Evolutionary conservation across 805 yeast species (phyloP).

Genomic region (Danielia reshetovae): DNA sequence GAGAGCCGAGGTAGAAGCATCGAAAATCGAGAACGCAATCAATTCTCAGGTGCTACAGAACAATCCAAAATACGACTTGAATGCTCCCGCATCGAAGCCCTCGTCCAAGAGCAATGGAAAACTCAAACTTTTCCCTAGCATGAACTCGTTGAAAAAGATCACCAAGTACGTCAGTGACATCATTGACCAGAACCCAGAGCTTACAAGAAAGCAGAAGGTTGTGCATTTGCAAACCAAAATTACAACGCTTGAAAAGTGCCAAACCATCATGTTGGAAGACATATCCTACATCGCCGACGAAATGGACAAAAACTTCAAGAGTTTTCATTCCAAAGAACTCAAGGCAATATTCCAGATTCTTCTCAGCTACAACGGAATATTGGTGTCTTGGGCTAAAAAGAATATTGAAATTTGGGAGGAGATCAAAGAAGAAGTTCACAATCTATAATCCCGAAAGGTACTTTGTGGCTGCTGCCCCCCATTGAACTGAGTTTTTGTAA

Average conservation of each 20-base stretch:
- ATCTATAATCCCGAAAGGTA: constrained; percentile 10
- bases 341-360: constrained; percentile 51
- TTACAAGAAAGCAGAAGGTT: constrained; percentile 54
- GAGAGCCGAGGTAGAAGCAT: constrained; percentile 27
- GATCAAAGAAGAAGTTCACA: constrained; percentile 40
- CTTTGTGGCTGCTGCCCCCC: constrained; percentile 63
- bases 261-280: constrained; percentile 38
- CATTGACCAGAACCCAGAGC: constrained; percentile 64
- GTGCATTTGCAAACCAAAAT: constrained; percentile 47
- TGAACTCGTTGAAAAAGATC: constrained; percentile 43
- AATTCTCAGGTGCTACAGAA: constrained; percentile 20
- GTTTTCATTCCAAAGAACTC: constrained; percentile 48
- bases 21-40: constrained; percentile 22
- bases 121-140: constrained; percentile 50
- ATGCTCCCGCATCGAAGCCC: neutral
- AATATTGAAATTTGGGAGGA: constrained; percentile 67
- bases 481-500: constrained; percentile 60
- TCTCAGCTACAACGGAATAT: constrained; percentile 49
- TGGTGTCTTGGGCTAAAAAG: constrained; percentile 64
- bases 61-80: constrained; percentile 13
- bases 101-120: constrained; percentile 16
- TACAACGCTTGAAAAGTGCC: constrained; percentile 50
- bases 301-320: constrained; percentile 43
- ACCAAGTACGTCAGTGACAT: constrained; percentile 53
- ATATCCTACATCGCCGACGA: constrained; percentile 40